Percentiles rank a stretch among this genome's conserved stretches.
Conservation (phyloP, 2,329 filamentous ascomycete species). For the Amauroascus verrucosus region DNA sequence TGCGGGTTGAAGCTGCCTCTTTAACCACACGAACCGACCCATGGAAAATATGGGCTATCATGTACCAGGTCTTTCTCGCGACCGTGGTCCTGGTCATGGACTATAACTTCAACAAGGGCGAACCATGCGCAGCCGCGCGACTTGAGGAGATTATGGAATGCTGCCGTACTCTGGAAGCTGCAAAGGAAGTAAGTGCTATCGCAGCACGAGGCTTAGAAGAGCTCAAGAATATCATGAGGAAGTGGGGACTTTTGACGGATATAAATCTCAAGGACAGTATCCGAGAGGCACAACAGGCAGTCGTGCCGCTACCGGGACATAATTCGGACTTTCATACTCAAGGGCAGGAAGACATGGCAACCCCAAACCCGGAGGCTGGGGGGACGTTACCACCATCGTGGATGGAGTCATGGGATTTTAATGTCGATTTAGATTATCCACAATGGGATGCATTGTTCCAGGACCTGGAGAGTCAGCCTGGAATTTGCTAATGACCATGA, state of each 20-base stretch:
- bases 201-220: slow-evolving; percentile 1
- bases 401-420: slow-evolving; percentile 5
- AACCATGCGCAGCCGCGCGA: slow-evolving; percentile 24
- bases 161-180: slow-evolving; percentile 26
- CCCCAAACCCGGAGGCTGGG: not conserved
- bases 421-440: not conserved
- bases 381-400: not conserved
- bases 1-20: slow-evolving; percentile 26
- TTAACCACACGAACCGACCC: slow-evolving; percentile 12
- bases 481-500: not conserved
- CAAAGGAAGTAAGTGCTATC: not conserved
- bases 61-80: slow-evolving; percentile 34
- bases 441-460: slow-evolving; percentile 10
- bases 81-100: slow-evolving; percentile 33
- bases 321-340: not conserved
- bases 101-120: slow-evolving; percentile 33
- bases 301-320: not conserved
- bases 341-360: not conserved
- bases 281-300: not conserved
- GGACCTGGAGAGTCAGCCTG: slow-evolving; percentile 4
- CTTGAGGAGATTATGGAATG: slow-evolving; percentile 31
- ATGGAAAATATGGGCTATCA: not conserved
- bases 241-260: slow-evolving; percentile 9
- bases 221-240: slow-evolving; percentile 6
- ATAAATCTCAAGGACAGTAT: not conserved